A percentile compares a stretch with the other conserved stretches of the same genome.
Conservation (phyloP, 345 rosid genomes). For the Ricinus communis region DNA sequence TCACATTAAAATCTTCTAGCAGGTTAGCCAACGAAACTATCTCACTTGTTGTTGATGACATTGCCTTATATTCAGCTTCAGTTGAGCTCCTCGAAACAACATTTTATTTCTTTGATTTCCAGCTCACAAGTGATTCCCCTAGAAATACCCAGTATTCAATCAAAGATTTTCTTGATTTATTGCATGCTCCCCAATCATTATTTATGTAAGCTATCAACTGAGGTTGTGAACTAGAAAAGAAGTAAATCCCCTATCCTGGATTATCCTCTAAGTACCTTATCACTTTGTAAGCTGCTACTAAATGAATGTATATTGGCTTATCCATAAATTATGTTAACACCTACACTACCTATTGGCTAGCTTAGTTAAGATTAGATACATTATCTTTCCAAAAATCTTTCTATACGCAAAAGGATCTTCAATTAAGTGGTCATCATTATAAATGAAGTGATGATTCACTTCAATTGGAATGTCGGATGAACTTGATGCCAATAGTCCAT, state of each 20-base stretch:
- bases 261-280: background rate
- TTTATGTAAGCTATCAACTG: background rate
- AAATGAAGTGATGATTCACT: background rate
- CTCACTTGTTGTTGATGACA: background rate
- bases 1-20: no score
- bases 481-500: background rate
- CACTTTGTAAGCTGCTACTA: background rate
- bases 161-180: background rate
- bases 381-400: background rate
- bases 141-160: background rate
- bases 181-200: background rate
- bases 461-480: background rate
- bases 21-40: no score
- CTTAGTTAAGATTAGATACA: background rate
- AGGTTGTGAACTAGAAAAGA: background rate
- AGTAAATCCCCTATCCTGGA: background rate
- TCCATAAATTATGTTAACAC: background rate
- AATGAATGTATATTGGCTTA: background rate
- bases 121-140: background rate
- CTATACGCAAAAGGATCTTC: background rate
- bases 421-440: background rate
- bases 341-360: background rate
- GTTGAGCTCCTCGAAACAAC: background rate
- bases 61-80: no score
- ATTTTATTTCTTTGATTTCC: background rate